Evolutionary conservation across 2,329 filamentous ascomycete species (phyloP), one percentile per base, ranked within the genome.

Genomic region (Arthrobotrys entomopaga): DNA sequence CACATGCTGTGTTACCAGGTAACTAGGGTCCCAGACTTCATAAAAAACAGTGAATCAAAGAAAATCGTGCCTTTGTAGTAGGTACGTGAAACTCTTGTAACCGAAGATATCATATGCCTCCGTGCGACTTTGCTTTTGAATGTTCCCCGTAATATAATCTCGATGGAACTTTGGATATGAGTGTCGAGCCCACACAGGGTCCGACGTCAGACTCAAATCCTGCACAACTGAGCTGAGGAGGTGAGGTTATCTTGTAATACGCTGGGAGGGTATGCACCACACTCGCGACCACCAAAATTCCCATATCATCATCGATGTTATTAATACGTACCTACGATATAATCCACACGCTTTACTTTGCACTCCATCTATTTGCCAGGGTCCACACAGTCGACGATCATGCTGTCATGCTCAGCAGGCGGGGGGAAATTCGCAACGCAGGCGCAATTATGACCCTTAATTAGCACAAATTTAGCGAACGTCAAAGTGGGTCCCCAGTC

Each of bases 351-450:
- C 38, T 40, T 40, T 40, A 6, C 7, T 40, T 15, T 6, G 6
- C 7, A 15, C 38, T 40, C 7, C 15, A 10, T 34, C 7, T 34
- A 34, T 46, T 46, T 13, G 13, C 16, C 42, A 46, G 42, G 42
- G 46, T 19, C 46, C 46, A 38, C 22, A 15, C 19, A 29, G n/a
- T 46, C 40, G 69, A 61, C 48, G 60, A 73, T 73, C 69, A 73
- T 66, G 69, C 34, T 61, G 61, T 73, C 69, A 73, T 73, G 69
- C 69, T 66, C 61, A 73, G 61, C 69, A 65, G 69, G 60, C 26
- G n/a, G 22, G 16, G 43, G 10, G 43, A 50, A 42, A 34, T 63
- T 54, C 58, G 65, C 65, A 57, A 63, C 50, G 29, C 58, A 38
- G 15, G 59, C 56, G 64, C 64, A 67, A 67, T 46, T 13, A 15